These are phyloP conservation scores for Arthrinium phaeospermum DNA, from an alignment of 2,329 filamentous ascomycete species.

Conservation along the genomic window DNA sequence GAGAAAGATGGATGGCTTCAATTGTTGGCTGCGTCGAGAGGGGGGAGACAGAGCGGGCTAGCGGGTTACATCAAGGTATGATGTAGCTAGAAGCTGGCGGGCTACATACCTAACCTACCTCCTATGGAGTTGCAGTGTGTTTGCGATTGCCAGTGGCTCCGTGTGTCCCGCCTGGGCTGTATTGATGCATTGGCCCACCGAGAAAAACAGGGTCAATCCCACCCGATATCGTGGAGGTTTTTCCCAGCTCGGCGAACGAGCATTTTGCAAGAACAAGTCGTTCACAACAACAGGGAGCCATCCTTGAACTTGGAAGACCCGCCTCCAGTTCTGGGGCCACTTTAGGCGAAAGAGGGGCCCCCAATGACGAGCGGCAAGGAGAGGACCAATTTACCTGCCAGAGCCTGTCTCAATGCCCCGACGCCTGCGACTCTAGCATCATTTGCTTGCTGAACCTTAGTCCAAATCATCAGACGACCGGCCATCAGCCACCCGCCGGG, in stretches of 20 bases:
- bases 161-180: neutral
- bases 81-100: no score
- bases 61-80: no score
- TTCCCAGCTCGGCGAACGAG: neutral
- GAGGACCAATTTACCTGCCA: neutral
- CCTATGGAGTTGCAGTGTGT: neutral
- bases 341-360: constrained; percentile 2
- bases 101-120: no score
- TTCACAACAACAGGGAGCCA: neutral
- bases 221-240: constrained; percentile 3
- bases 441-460: neutral
- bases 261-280: neutral
- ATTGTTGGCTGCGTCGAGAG: neutral
- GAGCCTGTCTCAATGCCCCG: neutral
- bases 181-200: neutral
- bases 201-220: neutral
- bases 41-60: neutral
- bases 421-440: neutral
- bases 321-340: neutral
- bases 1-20: neutral
- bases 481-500: constrained; percentile 7
- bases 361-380: constrained; percentile 7
- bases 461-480: constrained; percentile 1
- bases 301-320: neutral
- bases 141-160: neutral